A percentile compares a stretch with the other conserved stretches of the same genome.
Conservation (phyloP, 371 early-diverging fungal genomes). For the Sporodiniella umbellata region DNA sequence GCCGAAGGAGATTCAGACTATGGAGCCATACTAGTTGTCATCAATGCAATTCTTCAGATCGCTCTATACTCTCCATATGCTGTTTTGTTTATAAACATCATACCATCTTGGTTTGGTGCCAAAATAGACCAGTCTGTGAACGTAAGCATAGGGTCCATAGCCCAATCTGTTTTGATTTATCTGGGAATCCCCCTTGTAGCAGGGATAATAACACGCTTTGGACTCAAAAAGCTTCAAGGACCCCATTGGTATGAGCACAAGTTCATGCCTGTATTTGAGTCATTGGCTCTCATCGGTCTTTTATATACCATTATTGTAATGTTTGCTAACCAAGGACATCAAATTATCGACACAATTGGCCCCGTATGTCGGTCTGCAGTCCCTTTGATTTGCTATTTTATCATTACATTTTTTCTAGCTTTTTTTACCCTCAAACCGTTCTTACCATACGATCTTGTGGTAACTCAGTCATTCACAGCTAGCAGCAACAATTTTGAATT, state of each 20-base stretch:
- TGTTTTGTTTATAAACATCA: slow-evolving; percentile 53
- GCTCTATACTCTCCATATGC: slow-evolving; percentile 63
- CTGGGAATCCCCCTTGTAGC: slow-evolving; percentile 70
- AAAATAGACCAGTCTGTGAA: slow-evolving; percentile 28
- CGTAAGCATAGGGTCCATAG: slow-evolving; percentile 57
- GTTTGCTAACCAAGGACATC: slow-evolving; percentile 73
- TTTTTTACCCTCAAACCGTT: slow-evolving; percentile 33
- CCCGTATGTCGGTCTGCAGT: slow-evolving; percentile 65
- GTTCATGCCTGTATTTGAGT: slow-evolving; percentile 55
- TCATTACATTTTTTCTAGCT: slow-evolving; percentile 53
- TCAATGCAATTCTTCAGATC: slow-evolving; percentile 72
- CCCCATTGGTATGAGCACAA: slow-evolving; percentile 52
- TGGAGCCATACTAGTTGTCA: slow-evolving; percentile 66
- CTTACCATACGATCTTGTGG: slow-evolving; percentile 47
- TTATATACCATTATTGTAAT: slow-evolving; percentile 71
- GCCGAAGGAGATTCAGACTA: slow-evolving; percentile 66
- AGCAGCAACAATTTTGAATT: slow-evolving; percentile 77
- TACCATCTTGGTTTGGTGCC: slow-evolving; percentile 48
- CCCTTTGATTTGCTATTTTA: slow-evolving; percentile 66
- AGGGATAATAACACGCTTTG: slow-evolving; percentile 55
- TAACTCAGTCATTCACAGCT: slow-evolving; percentile 69
- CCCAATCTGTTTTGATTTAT: slow-evolving; percentile 61
- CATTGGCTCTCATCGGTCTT: slow-evolving; percentile 58
- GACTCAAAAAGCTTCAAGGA: slow-evolving; percentile 29
- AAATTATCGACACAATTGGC: slow-evolving; percentile 63